phyloP scores from a whole-genome alignment of 345 rosid genomes.

The Syzygium jambos region DNA sequence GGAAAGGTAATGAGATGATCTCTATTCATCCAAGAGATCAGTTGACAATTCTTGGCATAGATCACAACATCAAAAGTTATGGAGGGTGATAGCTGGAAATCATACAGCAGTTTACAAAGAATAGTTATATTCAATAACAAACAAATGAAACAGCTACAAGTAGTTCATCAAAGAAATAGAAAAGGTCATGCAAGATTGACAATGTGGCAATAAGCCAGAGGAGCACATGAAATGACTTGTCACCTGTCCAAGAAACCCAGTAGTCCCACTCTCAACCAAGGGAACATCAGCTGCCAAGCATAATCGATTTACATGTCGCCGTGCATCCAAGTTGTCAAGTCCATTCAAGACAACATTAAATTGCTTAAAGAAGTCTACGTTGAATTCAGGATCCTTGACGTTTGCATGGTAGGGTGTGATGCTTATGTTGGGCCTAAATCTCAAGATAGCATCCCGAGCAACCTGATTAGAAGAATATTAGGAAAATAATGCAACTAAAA shows the following conservation, averaged over 20 bases:
- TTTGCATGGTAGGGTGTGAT: slow-evolving; percentile 88
- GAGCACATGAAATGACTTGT: neutral
- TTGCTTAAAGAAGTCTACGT: slow-evolving; percentile 89
- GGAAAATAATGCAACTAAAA: neutral
- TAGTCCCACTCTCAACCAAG: slow-evolving; percentile 97
- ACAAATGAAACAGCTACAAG: neutral
- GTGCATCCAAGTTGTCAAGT: slow-evolving; percentile 93
- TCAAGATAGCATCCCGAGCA: slow-evolving; percentile 93
- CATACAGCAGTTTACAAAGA: neutral
- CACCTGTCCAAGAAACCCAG: slow-evolving; percentile 99
- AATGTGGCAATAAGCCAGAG: neutral
- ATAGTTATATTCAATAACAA: neutral
- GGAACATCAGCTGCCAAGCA: slow-evolving; percentile 96
- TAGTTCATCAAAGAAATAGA: neutral
- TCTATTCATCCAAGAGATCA: neutral
- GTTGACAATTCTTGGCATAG: neutral
- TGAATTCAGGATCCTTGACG: slow-evolving; percentile 73
- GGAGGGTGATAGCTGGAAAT: neutral
- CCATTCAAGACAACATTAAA: slow-evolving; percentile 94
- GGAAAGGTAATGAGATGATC: neutral
- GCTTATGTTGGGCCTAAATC: slow-evolving; percentile 78
- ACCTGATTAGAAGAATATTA: slow-evolving; percentile 41
- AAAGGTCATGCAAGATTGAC: neutral
- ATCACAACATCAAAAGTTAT: neutral
- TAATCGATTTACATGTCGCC: slow-evolving; percentile 97